Conservation (phyloP, 345 rosid genomes). For the Cardamine occulta region DNA sequence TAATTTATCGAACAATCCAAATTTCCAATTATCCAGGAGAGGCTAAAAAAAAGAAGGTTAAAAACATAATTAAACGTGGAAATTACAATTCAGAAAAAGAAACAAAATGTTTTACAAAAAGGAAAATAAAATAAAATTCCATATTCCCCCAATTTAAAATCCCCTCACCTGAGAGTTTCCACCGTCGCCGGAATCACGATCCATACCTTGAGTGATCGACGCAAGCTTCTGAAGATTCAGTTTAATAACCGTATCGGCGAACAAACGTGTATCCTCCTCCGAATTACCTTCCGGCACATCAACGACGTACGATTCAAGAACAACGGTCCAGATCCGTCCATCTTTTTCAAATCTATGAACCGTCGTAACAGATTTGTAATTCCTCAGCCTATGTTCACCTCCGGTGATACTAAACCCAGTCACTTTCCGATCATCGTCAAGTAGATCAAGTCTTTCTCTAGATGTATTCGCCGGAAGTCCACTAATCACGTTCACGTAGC, state of each 20-base stretch:
- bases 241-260: conserved; percentile 81
- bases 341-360: conserved; percentile 58
- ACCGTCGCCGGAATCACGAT: conserved; percentile 2
- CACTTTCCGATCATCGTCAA: conserved; percentile 65
- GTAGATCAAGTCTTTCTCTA: conserved; percentile 69
- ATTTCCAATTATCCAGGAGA: conserved; percentile 22
- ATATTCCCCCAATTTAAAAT: not conserved
- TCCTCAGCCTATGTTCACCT: conserved; percentile 78
- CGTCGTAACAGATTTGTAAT: conserved; percentile 78
- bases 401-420: conserved; percentile 74
- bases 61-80: conserved; percentile 9
- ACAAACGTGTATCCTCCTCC: conserved; percentile 88
- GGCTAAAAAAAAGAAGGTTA: not conserved
- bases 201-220: conserved; percentile 59
- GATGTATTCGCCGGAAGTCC: conserved; percentile 79
- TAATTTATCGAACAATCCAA: conserved; percentile 2
- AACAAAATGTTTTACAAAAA: conserved; percentile 10
- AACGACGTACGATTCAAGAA: conserved; percentile 79
- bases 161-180: conserved; percentile 15
- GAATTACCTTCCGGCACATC: conserved; percentile 91
- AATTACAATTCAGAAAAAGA: conserved; percentile 15
- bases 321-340: conserved; percentile 57
- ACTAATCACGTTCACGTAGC: conserved; percentile 71
- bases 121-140: not conserved
- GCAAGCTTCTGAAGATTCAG: conserved; percentile 83